Percentiles rank a stretch among this genome's conserved stretches.
phyloP scores from a whole-genome alignment of 1,139 yeast species.

The Yamadazyma friedrichii region DNA sequence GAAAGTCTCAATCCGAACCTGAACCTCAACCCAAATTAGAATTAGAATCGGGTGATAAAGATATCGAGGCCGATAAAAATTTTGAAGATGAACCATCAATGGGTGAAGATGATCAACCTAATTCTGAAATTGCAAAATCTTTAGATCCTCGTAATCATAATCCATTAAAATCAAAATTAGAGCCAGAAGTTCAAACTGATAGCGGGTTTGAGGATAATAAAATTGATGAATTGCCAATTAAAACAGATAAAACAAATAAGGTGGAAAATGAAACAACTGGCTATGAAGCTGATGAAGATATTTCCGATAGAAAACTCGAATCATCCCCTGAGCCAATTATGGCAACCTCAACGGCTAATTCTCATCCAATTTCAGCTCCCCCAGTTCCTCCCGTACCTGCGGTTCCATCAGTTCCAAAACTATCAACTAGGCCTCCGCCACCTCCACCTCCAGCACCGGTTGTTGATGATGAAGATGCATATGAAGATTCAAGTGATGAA shows the following conservation, averaged over 20 bases:
- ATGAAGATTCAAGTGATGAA: constrained; percentile 3
- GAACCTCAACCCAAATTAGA: background rate
- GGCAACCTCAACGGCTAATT: constrained; percentile 6
- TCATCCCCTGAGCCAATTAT: constrained; percentile 13
- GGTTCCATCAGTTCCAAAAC: constrained; percentile 7
- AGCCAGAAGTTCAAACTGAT: constrained; percentile 6
- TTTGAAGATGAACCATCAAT: constrained; percentile 15
- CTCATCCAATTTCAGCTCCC: constrained; percentile 9
- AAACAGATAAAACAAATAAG: constrained; percentile 2
- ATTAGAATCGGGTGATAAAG: background rate
- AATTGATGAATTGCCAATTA: constrained; percentile 3
- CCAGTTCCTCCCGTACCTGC: constrained; percentile 13
- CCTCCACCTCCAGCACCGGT: constrained; percentile 7
- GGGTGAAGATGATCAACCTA: constrained; percentile 16
- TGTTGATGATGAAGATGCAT: background rate
- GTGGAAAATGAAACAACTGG: constrained; percentile 37
- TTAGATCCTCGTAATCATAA: background rate
- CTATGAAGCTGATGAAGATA: constrained; percentile 47
- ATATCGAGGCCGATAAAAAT: background rate
- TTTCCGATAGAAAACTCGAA: constrained; percentile 26
- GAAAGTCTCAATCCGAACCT: background rate
- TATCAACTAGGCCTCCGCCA: constrained; percentile 8
- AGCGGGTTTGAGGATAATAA: constrained; percentile 12
- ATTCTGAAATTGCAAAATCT: constrained; percentile 1
- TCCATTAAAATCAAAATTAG: background rate